phyloP scores from a whole-genome alignment of 139 green algal genomes.

The Yamagishiella unicocca region DNA sequence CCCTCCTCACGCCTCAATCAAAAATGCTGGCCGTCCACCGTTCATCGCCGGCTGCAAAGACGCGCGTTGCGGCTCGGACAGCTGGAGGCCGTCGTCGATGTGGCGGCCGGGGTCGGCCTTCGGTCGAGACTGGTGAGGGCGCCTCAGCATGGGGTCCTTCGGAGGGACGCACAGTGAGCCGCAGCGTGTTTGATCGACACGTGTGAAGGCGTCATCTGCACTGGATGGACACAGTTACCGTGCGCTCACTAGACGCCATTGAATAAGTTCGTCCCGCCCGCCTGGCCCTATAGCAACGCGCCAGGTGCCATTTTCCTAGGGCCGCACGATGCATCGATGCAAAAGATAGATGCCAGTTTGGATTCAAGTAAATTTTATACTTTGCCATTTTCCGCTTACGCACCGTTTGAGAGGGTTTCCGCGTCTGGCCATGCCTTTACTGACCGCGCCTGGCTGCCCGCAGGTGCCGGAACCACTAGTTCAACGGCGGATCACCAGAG shows the following conservation, averaged over 20 bases:
- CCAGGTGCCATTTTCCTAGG: not conserved
- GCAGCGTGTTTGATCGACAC: not conserved
- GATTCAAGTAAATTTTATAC: not conserved
- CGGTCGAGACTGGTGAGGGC: not conserved
- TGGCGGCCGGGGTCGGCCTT: not conserved
- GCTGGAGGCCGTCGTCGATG: constrained; percentile 15
- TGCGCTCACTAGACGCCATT: not conserved
- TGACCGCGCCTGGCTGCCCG: not conserved
- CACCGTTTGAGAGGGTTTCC: not conserved
- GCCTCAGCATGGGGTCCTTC: not conserved
- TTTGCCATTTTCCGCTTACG: not conserved
- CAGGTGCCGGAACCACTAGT: not conserved
- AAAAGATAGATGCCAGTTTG: not conserved
- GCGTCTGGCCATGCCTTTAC: not conserved
- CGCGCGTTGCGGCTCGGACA: constrained; percentile 4
- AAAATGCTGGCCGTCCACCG: constrained; percentile 12
- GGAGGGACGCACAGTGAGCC: not conserved
- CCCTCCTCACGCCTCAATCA: no score
- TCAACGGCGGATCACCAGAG: constrained; percentile 6
- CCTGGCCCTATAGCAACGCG: no score
- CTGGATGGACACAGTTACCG: not conserved
- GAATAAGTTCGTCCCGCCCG: not conserved
- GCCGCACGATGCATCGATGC: not conserved
- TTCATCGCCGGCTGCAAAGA: not conserved
- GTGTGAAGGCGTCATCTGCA: not conserved